Percentiles rank a stretch among this genome's conserved stretches.
These are phyloP conservation scores for Carex kokanica DNA, from an alignment of 176 grass and related monocot genomes.

Conservation along the genomic window DNA sequence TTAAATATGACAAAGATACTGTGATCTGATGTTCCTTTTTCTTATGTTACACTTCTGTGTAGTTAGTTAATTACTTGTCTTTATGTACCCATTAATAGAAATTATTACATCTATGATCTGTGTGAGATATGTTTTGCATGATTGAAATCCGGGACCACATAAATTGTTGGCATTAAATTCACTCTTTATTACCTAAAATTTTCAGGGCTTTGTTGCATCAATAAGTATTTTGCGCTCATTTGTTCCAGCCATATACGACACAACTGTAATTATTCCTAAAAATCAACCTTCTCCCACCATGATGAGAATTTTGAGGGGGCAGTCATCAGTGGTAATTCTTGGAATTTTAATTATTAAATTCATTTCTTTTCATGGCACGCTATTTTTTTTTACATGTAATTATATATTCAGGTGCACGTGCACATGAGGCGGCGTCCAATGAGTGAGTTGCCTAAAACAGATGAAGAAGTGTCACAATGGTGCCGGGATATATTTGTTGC, in stretches of 20 bases:
- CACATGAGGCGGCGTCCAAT: slow-evolving; percentile 70
- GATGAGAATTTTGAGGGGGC: slow-evolving; percentile 79
- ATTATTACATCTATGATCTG: not conserved
- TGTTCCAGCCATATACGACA: slow-evolving; percentile 90
- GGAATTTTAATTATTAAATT: not conserved
- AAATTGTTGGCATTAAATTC: not conserved
- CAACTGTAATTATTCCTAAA: slow-evolving; percentile 84
- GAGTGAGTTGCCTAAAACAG: slow-evolving; percentile 67
- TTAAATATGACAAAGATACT: not conserved
- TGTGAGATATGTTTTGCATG: not conserved
- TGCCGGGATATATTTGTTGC: slow-evolving; percentile 77
- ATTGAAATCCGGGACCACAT: not conserved
- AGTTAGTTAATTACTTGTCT: not conserved
- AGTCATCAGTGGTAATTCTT: slow-evolving; percentile 70
- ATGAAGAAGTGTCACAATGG: slow-evolving; percentile 74
- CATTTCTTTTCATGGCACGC: not conserved
- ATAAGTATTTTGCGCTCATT: slow-evolving; percentile 81
- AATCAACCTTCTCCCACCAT: slow-evolving; percentile 87
- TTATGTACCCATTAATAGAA: not conserved
- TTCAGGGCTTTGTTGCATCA: slow-evolving; percentile 88
- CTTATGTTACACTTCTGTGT: not conserved
- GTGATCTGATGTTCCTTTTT: not conserved
- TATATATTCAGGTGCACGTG: slow-evolving; percentile 63
- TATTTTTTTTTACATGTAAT: not conserved
- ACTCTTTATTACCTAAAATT: slow-evolving; percentile 23